phyloP scores from a whole-genome alignment of 179 eudicot species.

The Monotropa hypopitys region DNA sequence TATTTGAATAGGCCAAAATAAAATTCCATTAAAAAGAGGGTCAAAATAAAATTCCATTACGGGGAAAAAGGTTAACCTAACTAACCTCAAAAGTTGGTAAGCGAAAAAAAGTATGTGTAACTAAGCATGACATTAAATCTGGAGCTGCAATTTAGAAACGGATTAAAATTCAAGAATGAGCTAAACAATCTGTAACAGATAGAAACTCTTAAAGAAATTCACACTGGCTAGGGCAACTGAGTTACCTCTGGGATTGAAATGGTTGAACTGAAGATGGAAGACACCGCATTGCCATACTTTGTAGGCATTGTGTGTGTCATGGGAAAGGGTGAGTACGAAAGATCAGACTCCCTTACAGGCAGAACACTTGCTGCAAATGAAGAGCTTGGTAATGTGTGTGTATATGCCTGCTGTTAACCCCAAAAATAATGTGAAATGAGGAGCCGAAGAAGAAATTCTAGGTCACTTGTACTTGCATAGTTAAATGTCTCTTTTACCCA shows the following conservation, averaged over 20 bases:
- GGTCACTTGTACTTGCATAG: not conserved
- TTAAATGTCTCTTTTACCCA: not conserved
- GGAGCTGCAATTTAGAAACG: not conserved
- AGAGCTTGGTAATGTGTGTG: slow-evolving; percentile 47
- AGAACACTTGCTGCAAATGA: slow-evolving; percentile 56
- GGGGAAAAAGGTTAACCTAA: too few species aligned
- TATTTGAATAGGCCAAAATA: too few species aligned
- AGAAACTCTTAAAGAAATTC: not conserved
- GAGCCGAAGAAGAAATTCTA: not conserved
- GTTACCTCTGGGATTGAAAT: slow-evolving; percentile 73
- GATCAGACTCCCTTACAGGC: slow-evolving; percentile 61
- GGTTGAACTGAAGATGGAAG: slow-evolving; percentile 50
- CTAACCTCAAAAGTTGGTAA: too few species aligned
- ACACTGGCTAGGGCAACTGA: not conserved
- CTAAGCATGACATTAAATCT: not conserved
- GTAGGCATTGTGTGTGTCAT: slow-evolving; percentile 50
- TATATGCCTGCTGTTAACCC: slow-evolving; percentile 40
- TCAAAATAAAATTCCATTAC: too few species aligned
- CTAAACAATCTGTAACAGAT: not conserved
- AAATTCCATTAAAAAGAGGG: too few species aligned
- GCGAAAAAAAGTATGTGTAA: not conserved
- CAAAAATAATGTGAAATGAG: not conserved
- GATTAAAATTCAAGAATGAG: not conserved
- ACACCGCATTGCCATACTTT: slow-evolving; percentile 42
- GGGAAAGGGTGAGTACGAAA: slow-evolving; percentile 61